Evolutionary conservation across 306 rosid genomes (phyloP), one percentile per base, ranked within the genome.

Genomic region (Rosa lucieae): DNA sequence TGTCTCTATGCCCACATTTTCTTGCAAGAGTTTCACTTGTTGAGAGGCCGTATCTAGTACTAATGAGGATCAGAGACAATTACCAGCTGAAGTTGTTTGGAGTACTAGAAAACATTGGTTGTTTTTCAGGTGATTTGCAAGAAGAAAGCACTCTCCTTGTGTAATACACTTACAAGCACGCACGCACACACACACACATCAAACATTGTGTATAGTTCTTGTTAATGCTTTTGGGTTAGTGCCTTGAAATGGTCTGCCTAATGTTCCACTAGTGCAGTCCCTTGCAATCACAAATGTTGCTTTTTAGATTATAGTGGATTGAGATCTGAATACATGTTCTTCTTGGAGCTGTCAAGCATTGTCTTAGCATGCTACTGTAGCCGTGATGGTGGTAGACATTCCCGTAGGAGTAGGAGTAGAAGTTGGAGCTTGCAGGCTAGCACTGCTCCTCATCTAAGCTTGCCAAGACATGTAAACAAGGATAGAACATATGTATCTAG

Each of bases 351-450:
- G 53, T 61, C 62, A 76, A 63, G 47, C 61, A 46, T 75, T 65
- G 55, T 42, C 78, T 61, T 70, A 75, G 58, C 51, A 21, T 76
- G 79, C 79, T 76, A 76, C 79, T 62, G 6, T 63, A 80, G 86
- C 65, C 91, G 80, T 47, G 84, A 88, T 68, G 87, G 84, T 47
- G 56, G 87, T 67, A 85, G 87, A 86, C 89, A 80, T 81, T 77
- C 83, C 66, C 89, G 89, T 62, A 85, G 89, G 83, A 88, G 91
- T 70, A 81, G 89, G 49, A 91, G 97, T 70, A 52, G 89, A 26
- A 90, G 97, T 79, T 88, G 15, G 69, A 90, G 95, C 78, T 62
- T 88, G 85, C 97, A 92, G 89, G 84, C 88, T 78, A 84, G 82
- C 79, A 67, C 81, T 49, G 85, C 83, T 62, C 78, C 78, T 23